phyloP scores from a whole-genome alignment of 768 basidiomycete species.

The Asterophora parasitica region DNA sequence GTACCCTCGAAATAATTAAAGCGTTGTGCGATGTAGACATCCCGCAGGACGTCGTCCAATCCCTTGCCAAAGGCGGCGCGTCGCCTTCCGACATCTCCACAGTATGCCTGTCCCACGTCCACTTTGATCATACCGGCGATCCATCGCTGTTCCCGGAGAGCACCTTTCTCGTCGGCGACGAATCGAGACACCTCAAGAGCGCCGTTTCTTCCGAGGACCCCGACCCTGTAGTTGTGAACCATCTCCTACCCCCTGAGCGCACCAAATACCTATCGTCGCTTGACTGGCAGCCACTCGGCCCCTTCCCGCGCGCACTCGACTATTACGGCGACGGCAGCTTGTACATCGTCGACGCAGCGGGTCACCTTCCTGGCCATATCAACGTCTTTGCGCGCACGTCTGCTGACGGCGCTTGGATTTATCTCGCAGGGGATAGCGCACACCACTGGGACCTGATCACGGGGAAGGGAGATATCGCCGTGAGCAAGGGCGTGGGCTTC shows the following conservation, averaged over 20 bases:
- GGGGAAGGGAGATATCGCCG: conserved; percentile 36
- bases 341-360: conserved; percentile 54
- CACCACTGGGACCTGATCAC: conserved; percentile 51
- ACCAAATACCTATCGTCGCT: conserved; percentile 11
- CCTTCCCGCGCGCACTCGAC: conserved; percentile 40
- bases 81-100: conserved; percentile 37
- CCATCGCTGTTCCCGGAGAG: conserved; percentile 39
- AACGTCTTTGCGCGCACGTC: conserved; percentile 53
- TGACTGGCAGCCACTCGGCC: conserved; percentile 16
- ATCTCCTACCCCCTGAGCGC: conserved; percentile 13
- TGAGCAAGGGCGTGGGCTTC: conserved; percentile 21
- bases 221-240: conserved; percentile 5
- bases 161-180: conserved; percentile 44
- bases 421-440: conserved; percentile 51
- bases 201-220: conserved; percentile 3
- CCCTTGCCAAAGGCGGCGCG: conserved; percentile 45
- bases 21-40: conserved; percentile 20
- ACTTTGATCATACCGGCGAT: conserved; percentile 54
- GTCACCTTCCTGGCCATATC: conserved; percentile 53
- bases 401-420: conserved; percentile 48
- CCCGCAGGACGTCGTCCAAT: conserved; percentile 40
- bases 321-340: conserved; percentile 55
- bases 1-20: conserved; percentile 23
- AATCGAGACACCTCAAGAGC: conserved; percentile 28
- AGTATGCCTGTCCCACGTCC: conserved; percentile 48